Percentiles rank a stretch among this genome's conserved stretches.
Evolutionary conservation across 805 yeast species (phyloP).

Genomic region (Candida dajiaensis): DNA sequence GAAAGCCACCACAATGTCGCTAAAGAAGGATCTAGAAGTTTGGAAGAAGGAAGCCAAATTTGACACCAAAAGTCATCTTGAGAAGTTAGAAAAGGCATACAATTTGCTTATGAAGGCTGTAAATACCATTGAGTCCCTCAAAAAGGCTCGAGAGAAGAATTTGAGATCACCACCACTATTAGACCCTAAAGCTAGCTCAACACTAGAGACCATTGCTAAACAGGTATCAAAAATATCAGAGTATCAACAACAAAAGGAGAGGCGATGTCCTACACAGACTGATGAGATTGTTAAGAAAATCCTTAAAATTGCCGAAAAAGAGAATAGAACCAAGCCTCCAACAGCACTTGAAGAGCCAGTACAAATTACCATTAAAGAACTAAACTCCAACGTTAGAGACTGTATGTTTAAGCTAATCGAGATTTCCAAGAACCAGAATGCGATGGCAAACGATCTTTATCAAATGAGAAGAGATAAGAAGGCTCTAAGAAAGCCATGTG

Average conservation of each 20-base stretch:
- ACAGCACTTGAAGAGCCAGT: background rate
- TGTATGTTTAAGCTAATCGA: background rate
- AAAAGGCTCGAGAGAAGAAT: background rate
- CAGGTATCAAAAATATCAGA: background rate
- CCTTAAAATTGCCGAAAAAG: background rate
- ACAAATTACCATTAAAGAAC: background rate
- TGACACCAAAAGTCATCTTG: background rate
- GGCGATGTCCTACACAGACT: background rate
- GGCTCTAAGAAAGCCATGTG: background rate
- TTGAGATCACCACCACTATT: background rate
- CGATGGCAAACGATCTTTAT: background rate
- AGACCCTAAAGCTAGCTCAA: background rate
- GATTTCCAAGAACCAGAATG: background rate
- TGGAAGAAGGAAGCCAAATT: conserved; percentile 1
- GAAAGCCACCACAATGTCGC: background rate
- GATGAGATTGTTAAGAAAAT: background rate
- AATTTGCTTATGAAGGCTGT: background rate
- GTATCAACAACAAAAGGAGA: background rate
- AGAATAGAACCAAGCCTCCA: background rate
- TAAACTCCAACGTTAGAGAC: background rate
- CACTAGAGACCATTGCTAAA: background rate
- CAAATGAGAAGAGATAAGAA: background rate
- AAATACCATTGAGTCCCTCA: background rate
- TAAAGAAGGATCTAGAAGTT: background rate
- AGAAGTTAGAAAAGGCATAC: background rate